Evolutionary conservation across 2,329 filamentous ascomycete genomes (phyloP), one percentile per base, ranked within the genome.

Genomic region (Penicillium nordicum): DNA sequence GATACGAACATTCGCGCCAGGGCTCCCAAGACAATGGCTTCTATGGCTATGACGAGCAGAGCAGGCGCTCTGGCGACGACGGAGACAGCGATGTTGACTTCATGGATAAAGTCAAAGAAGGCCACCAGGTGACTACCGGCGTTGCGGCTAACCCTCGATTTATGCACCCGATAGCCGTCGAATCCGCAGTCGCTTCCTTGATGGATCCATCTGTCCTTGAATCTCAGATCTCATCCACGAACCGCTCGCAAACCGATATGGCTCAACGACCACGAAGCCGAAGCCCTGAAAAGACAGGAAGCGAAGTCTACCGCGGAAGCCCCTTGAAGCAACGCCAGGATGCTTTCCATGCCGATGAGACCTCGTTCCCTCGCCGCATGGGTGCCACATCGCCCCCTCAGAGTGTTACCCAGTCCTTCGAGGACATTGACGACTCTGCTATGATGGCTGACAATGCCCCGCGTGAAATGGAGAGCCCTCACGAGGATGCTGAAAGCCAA

Each of bases 131-230:
- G 27, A 84, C 83, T 30, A 84, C 83, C 21, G 88, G 83, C 27
- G 84, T 84, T 45, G 88, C 82, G 41, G 86, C 86, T 11, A 96
- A 90, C 64, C 88, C 91, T 2, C 82, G 90, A 63, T 88, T 91
- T 67, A 82, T 95, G 3, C 86, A 92, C 64, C 86, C 84, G 2
- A 69, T 86, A 34, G 90, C 84, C 2, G 86, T 96, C 0, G 92
- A 97, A 73, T 97, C 92, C 14, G 89, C 89, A 10, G 92, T 97
- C 11, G 93, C 93, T 8, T 97, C 92, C 16, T 79, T 97, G 7
- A 88, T 94, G 65, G 90, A 92, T 18, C 93, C 91, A 0, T 95
- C 91, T 2, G 83, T 88, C 12, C 70, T 96, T 51, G 92, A 85
- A 3, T 78, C 76, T 14, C 80, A 79, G 10, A 79, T 78, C 32